Percentiles rank a stretch among this genome's conserved stretches.
Conservation (phyloP, 2,329 filamentous ascomycete genomes). For the Sphaerostilbella broomeana region DNA sequence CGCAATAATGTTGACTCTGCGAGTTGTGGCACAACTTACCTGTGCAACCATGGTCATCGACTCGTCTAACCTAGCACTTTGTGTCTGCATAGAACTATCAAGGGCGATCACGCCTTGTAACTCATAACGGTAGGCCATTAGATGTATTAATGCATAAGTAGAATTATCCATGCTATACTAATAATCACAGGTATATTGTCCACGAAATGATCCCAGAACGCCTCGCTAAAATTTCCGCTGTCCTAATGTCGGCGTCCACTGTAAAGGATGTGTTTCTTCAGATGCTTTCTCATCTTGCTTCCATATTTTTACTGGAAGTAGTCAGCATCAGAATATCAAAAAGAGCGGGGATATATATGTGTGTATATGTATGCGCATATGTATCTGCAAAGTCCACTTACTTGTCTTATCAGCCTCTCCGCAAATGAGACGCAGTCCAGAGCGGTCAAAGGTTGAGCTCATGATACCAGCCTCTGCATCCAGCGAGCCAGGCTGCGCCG, state of each 20-base stretch:
- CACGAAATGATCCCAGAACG: conserved; percentile 1
- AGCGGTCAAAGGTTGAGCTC: conserved; percentile 86
- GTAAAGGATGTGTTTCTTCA: conserved; percentile 80
- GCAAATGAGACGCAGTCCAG: conserved; percentile 81
- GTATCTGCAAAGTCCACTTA: conserved; percentile 33
- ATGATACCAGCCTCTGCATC: conserved; percentile 94
- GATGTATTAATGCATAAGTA: too few species aligned
- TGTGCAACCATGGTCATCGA: too few species aligned
- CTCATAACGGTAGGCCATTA: too few species aligned
- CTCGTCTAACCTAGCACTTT: too few species aligned
- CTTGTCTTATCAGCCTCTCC: conserved; percentile 96
- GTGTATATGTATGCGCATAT: too few species aligned
- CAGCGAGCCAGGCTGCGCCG: conserved; percentile 86
- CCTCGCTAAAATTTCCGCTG: conserved; percentile 61
- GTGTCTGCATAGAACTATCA: too few species aligned
- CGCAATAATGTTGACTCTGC: too few species aligned
- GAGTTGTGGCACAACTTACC: too few species aligned
- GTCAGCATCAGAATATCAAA: not conserved
- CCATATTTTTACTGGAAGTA: conserved; percentile 75
- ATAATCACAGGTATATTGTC: too few species aligned
- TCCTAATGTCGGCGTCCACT: conserved; percentile 81
- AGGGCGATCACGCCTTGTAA: too few species aligned
- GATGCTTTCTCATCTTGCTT: conserved; percentile 88
- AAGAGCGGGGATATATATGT: not conserved
- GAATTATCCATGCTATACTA: too few species aligned